These are phyloP conservation scores for Pneumocystis oryctolagi DNA, from an alignment of 1,139 yeast genomes.

Conservation along the genomic window DNA sequence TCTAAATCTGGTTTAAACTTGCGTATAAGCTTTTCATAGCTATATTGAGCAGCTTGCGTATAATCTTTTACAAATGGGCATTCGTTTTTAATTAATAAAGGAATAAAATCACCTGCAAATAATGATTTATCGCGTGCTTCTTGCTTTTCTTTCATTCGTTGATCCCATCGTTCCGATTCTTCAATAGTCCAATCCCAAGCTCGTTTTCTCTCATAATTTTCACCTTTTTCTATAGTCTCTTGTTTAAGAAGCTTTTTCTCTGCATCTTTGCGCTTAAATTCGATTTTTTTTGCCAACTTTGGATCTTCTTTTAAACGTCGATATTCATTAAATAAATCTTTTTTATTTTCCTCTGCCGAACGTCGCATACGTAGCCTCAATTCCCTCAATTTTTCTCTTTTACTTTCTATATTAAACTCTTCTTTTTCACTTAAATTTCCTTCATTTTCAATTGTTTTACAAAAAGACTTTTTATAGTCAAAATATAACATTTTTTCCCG, in stretches of 20 bases:
- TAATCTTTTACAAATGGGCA: slow-evolving; percentile 11
- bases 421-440: background rate
- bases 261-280: slow-evolving; percentile 25
- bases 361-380: slow-evolving; percentile 15
- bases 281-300: slow-evolving; percentile 22
- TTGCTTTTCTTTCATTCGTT: slow-evolving; percentile 25
- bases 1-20: slow-evolving; percentile 31
- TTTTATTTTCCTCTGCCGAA: slow-evolving; percentile 27
- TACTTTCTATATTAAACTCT: slow-evolving; percentile 3
- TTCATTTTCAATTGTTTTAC: background rate
- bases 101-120: slow-evolving; percentile 12
- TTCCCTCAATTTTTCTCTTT: slow-evolving; percentile 9
- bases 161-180: slow-evolving; percentile 55
- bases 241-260: slow-evolving; percentile 29
- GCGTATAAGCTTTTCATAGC: slow-evolving; percentile 34
- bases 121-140: slow-evolving; percentile 16
- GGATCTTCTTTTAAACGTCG: slow-evolving; percentile 25
- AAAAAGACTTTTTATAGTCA: background rate
- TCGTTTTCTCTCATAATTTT: slow-evolving; percentile 30
- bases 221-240: slow-evolving; percentile 29
- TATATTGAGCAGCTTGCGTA: slow-evolving; percentile 15
- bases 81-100: background rate
- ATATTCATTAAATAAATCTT: slow-evolving; percentile 31
- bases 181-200: slow-evolving; percentile 52
- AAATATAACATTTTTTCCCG: background rate